Evolutionary conservation across 225 moss, liverwort and hornwort species (phyloP).

Genomic region (Marchantia polymorpha): DNA sequence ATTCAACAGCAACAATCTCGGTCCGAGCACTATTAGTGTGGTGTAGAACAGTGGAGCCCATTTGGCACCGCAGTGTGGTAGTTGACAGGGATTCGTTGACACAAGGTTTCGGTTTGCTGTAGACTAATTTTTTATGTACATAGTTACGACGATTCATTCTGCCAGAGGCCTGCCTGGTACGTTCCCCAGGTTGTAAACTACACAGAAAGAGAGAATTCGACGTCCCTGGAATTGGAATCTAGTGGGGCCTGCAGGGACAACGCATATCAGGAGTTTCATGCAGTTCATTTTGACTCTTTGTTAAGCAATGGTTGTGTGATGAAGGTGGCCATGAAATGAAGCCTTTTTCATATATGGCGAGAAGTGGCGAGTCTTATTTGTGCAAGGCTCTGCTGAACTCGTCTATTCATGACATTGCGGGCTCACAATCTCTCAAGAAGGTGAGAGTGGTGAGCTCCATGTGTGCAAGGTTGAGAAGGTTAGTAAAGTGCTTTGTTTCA

Average conservation of each 20-base stretch:
- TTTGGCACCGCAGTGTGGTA: conserved; percentile 42
- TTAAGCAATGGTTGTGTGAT: conserved; percentile 22
- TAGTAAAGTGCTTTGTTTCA: conserved; percentile 17
- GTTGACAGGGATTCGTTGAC: conserved; percentile 38
- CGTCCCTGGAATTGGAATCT: conserved; percentile 10
- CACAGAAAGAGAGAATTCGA: conserved; percentile 33
- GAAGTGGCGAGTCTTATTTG: conserved; percentile 3
- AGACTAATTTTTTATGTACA: conserved; percentile 97
- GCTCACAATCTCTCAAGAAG: conserved; percentile 11
- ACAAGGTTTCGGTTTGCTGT: conserved; percentile 70
- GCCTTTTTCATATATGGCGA: not conserved
- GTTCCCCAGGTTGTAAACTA: conserved; percentile 76
- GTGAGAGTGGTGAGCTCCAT: conserved; percentile 8
- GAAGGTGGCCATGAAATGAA: conserved; percentile 19
- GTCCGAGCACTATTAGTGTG: conserved; percentile 93
- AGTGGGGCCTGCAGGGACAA: conserved; percentile 23
- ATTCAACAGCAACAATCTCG: conserved; percentile 70
- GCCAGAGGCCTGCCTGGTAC: conserved; percentile 60
- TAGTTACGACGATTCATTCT: conserved; percentile 94
- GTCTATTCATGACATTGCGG: not conserved
- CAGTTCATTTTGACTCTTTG: conserved; percentile 7
- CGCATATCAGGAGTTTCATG: conserved; percentile 16
- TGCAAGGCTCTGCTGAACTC: not conserved
- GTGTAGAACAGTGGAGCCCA: conserved; percentile 52
- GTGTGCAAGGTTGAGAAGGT: conserved; percentile 19